Base-by-base conservation (phyloP, 768 basidiomycete species). In the Terana coerulea region DNA sequence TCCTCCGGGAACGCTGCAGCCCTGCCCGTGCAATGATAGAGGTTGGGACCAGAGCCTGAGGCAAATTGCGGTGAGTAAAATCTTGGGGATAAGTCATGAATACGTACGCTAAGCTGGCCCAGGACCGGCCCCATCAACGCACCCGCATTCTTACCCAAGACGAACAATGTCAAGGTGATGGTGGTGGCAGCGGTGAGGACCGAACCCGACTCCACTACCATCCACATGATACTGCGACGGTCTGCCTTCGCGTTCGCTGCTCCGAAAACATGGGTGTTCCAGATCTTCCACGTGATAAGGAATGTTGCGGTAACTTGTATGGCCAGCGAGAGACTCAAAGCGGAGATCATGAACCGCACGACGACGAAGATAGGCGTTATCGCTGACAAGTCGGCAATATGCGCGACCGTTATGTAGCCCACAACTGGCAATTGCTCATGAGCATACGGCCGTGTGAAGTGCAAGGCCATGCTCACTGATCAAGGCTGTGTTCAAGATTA, bases 181-280 rank as follows among this genome's bases (percentile, higher is more conserved):
- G 22, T 11, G 21, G 49, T 51, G 15, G 49, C 26, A 6, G 19
- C 17, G 40, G 37, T 51, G 12, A 51, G 22, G 28, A 43, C 29
- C 30, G 49, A 39, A 5, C 40, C 49, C 11, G 49, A 51, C 49
- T 51, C 49, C n/a, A 51, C 17, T 5, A 51, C 40, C 5, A 41
- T 33, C 49, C 49, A 51, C 8, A 51, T 8, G 10, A 36, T 11
- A 6, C 17, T 11, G 22, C 7, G n/a, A 6, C 41, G 49, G 24
- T 31, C 4, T 15, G 28, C 17, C 25, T n/a, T 43, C 15, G 31
- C 11, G 15, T 17, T 29, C 10, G n/a, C 10, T 2, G 9, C 9
- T 8, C 3, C 10, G 15, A 7, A 22, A 12, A 7, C n/a, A 22
- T 31, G 28, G n/a, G 35, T 22, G 17, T 15, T 3, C 17, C 37